Percentiles rank a stretch among this genome's conserved stretches.
Evolutionary conservation across 257 asterid genomes (phyloP).

Genomic region (Ophiorrhiza pumila): DNA sequence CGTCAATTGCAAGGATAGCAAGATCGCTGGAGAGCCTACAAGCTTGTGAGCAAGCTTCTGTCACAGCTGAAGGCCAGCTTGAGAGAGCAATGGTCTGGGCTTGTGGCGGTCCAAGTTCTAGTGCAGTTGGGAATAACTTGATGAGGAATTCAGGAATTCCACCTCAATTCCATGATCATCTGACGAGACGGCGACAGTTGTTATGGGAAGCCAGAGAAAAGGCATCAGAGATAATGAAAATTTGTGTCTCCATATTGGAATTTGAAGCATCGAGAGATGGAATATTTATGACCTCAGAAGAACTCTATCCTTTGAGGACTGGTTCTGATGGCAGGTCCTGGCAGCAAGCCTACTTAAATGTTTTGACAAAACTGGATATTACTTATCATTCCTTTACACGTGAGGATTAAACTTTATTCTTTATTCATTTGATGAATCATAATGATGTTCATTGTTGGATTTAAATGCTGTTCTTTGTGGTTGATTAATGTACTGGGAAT

Average conservation of each 20-base stretch:
- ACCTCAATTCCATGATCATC: constrained; percentile 79
- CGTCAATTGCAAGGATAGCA: constrained; percentile 67
- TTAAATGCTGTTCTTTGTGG: not conserved
- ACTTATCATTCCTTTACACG: constrained; percentile 81
- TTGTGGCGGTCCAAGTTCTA: constrained; percentile 85
- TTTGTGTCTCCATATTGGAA: constrained; percentile 79
- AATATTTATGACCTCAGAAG: constrained; percentile 49
- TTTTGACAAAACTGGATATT: constrained; percentile 67
- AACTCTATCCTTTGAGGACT: constrained; percentile 45
- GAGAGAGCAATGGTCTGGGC: constrained; percentile 99
- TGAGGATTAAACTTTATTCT: constrained; percentile 36
- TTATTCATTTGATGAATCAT: constrained; percentile 8
- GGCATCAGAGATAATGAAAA: constrained; percentile 75
- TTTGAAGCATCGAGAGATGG: constrained; percentile 98
- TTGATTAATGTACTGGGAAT: not conserved
- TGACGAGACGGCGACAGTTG: constrained; percentile 56
- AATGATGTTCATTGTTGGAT: constrained; percentile 7
- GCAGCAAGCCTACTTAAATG: constrained; percentile 77
- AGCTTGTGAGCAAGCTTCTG: constrained; percentile 77
- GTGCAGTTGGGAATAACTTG: constrained; percentile 47
- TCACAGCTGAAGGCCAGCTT: constrained; percentile 90
- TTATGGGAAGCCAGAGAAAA: constrained; percentile 73
- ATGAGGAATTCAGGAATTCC: constrained; percentile 83
- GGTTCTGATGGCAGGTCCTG: constrained; percentile 73
- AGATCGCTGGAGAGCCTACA: constrained; percentile 74